These are phyloP conservation scores for Zygotorulaspora chibaensis DNA, from an alignment of 805 yeast species.

Conservation along the genomic window DNA sequence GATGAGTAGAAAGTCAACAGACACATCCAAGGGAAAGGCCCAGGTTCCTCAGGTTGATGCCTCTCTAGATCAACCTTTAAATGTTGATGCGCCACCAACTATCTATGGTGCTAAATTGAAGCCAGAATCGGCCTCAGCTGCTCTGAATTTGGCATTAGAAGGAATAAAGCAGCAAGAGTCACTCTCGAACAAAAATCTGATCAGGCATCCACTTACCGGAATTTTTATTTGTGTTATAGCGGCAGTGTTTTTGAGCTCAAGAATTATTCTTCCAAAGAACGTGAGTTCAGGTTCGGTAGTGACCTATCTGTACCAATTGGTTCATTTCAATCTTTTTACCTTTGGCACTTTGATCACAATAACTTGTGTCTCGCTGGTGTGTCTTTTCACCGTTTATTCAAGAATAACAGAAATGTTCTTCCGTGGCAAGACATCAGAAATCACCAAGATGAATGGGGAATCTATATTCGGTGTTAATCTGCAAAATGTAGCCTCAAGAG, in stretches of 20 bases:
- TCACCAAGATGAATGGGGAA: constrained; percentile 37
- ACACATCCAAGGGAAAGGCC: constrained; percentile 2
- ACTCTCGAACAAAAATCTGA: constrained; percentile 41
- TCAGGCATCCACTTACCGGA: constrained; percentile 45
- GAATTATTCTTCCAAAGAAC: constrained; percentile 19
- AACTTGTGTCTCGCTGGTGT: constrained; percentile 24
- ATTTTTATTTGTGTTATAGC: constrained; percentile 21
- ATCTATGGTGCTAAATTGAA: constrained; percentile 46
- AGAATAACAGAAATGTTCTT: constrained; percentile 47
- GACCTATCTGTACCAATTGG: constrained; percentile 23
- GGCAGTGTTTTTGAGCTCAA: constrained; percentile 21
- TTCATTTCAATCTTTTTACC: constrained; percentile 20
- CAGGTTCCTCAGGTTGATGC: constrained; percentile 45
- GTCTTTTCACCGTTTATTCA: constrained; percentile 40
- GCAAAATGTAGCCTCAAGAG: constrained; percentile 13
- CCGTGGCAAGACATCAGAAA: constrained; percentile 37
- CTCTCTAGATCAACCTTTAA: constrained; percentile 52
- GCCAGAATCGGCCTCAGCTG: constrained; percentile 58
- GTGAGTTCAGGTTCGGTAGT: constrained; percentile 18
- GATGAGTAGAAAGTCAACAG: constrained; percentile 1
- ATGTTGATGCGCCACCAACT: constrained; percentile 47
- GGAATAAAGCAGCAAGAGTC: constrained; percentile 46
- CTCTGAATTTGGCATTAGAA: constrained; percentile 61
- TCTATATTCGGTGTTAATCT: constrained; percentile 48
- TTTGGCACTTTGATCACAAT: constrained; percentile 18